These are phyloP conservation scores for Gentiana dahurica DNA, from an alignment of 257 asterid genomes.

Conservation along the genomic window DNA sequence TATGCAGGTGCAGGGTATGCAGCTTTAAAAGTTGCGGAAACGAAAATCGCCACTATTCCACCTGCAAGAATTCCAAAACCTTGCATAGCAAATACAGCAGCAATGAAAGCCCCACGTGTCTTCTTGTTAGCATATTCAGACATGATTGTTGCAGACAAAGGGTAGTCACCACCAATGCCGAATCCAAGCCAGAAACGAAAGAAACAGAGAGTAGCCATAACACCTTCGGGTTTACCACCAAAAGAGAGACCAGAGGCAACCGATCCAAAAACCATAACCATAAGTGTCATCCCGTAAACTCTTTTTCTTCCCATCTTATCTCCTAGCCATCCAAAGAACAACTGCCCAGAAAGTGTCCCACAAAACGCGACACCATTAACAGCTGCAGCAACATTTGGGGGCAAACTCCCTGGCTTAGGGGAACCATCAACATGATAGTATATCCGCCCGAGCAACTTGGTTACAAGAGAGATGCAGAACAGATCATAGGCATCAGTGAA, in stretches of 20 bases:
- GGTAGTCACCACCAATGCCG: slow-evolving; percentile 21
- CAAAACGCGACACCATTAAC: slow-evolving; percentile 17
- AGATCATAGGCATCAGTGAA: slow-evolving; percentile 70
- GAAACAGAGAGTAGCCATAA: slow-evolving; percentile 17
- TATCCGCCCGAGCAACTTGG: slow-evolving; percentile 43
- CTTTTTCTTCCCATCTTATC: slow-evolving; percentile 19
- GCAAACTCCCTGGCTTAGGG: slow-evolving; percentile 16
- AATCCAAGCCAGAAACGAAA: slow-evolving; percentile 20
- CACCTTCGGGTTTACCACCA: slow-evolving; percentile 9
- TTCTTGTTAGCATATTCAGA: slow-evolving; percentile 19
- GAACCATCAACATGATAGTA: slow-evolving; percentile 31
- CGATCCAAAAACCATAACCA: slow-evolving; percentile 14
- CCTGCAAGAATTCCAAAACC: slow-evolving; percentile 16
- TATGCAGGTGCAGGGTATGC: slow-evolving; percentile 27
- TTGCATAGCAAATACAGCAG: slow-evolving; percentile 21
- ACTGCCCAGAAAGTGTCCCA: slow-evolving; percentile 13
- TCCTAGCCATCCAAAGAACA: slow-evolving; percentile 21
- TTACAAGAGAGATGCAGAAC: slow-evolving; percentile 35
- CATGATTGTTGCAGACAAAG: slow-evolving; percentile 20
- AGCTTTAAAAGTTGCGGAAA: slow-evolving; percentile 14
- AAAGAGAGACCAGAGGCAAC: slow-evolving; percentile 18
- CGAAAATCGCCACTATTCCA: slow-evolving; percentile 12
- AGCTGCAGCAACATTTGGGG: slow-evolving; percentile 18
- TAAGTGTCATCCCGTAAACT: slow-evolving; percentile 16
- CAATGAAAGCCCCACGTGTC: slow-evolving; percentile 18